phyloP scores from a whole-genome alignment of 1,284 basidiomycete genomes.

The Blastosporella zonata region DNA sequence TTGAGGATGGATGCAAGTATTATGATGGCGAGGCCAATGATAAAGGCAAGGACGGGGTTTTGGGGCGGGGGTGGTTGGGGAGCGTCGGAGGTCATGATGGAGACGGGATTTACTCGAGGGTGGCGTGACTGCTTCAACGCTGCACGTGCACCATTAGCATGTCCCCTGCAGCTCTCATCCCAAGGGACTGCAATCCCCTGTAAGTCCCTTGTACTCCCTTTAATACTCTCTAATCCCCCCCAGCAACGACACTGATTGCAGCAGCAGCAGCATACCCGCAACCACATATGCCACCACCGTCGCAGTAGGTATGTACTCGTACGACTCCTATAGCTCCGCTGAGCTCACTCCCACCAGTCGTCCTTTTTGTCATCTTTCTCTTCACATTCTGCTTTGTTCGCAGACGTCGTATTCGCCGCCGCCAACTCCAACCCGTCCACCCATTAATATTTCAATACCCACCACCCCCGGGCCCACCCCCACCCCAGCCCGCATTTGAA shows the following conservation, averaged over 20 bases:
- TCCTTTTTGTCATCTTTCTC: not conserved
- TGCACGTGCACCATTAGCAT: conserved; percentile 6
- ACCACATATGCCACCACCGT: conserved; percentile 14
- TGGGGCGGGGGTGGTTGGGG: conserved; percentile 4
- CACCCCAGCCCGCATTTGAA: conserved; percentile 4
- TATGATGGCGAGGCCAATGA: conserved; percentile 79
- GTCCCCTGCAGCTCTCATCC: not conserved
- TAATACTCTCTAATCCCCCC: not conserved
- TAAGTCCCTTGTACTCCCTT: not conserved
- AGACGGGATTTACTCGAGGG: not conserved
- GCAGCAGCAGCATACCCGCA: not conserved
- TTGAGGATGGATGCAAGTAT: conserved; percentile 78
- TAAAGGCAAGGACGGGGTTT: conserved; percentile 71
- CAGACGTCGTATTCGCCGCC: conserved; percentile 3
- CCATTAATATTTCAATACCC: not conserved
- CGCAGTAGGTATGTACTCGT: conserved; percentile 2
- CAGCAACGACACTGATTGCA: conserved; percentile 8
- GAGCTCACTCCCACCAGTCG: not conserved
- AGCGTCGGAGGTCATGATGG: conserved; percentile 9
- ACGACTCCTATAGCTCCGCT: not conserved
- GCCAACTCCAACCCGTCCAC: not conserved
- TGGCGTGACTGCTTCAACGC: not conserved
- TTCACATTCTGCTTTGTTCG: not conserved
- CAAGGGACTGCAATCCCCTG: conserved; percentile 6
- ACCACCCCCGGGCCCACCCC: not conserved